Base-by-base conservation (phyloP, 176 grass and related monocot genomes). In the Thalia dealbata region DNA sequence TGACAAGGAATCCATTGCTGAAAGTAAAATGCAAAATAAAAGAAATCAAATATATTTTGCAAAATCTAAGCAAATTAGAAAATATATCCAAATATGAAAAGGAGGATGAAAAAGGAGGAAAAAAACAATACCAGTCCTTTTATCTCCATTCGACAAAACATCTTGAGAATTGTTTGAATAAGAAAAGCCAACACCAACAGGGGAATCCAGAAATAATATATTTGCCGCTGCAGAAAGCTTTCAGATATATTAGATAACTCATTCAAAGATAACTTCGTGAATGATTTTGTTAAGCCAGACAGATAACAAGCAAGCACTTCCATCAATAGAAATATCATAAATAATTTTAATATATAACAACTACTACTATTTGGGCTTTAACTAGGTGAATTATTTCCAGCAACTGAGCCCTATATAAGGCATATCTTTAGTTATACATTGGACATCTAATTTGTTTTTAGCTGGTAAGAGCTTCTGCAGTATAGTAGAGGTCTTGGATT, bases 151-250 rank as follows among this genome's bases (percentile, higher is more conserved):
- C 41, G 67, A 91, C 61, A 83, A 69, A 61, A 79, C 15, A 81
- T 91, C 90, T 7, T 77, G 78, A 32, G 95, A 99, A 74, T 74
- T 86, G 79, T 93, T 93, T 67, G 95, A 91, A 81, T 99, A 99
- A 22, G 95, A 99, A 84, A 91, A 99, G 70, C 95, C 95, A 84
- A 99, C 90, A 50, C 95, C 95, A 61, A 86, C 95, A 6, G 90
- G 95, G 73, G 95, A 99, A 86, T 99, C 95, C 75, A 99, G 7
- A 68, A 99, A 99, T 69, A 99, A 80, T 38, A 99, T 72, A 82
- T 99, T 99, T 35, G 95, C 87, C 86, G 75, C 90, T 93, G 87
- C 77, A 80, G 82, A 84, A 72, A 52, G 63, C 30, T 28, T 48
- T 38, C 32, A 61, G 30, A n/a, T 7, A 60, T 15, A 42, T 38